Base-by-base conservation (phyloP, 2,329 filamentous ascomycete genomes). In the Trichoderma gracile region DNA sequence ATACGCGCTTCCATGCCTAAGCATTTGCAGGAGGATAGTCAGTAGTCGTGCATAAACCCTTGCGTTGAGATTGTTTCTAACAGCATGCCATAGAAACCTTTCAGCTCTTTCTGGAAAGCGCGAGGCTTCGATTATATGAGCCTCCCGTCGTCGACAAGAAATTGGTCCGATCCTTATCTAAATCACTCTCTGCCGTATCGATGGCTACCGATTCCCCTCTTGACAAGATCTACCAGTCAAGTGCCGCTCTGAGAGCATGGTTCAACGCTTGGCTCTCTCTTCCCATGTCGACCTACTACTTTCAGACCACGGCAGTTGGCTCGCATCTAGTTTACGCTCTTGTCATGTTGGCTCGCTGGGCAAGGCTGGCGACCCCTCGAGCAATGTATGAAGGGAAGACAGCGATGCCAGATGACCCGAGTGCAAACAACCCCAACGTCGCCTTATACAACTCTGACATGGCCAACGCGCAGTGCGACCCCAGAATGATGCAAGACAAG, bases 321-420 rank as follows among this genome's bases (percentile, higher is more conserved):
- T 72, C 78, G 0, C 80, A 85, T 60, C 72, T 85, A 0, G 77
- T 84, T 3, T 82, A 84, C 59, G 79, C 78, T n/a, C 72, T 82
- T 47, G 80, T 77, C 5, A 82, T 83, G 77, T 74, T 84, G 0
- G 78, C 80, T 1, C 77, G 82, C 7, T 84, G 82, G 82, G 78
- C 80, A 5, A 82, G 81, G 49, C 74, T 83, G 0, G 74, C 80
- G 0, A 77, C 76, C 0, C 78, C 78, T 0, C 76, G 76, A 23
- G 71, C 72, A 0, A 65, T 76, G 46, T 72, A 69, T 15, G 67
- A 67, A 10, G 66, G 69, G 0, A 66, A 66, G 5, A 68, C 69
- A 5, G 65, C 71, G 0, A 74, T 75, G 71, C 72, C 73, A 0
- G 49, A 55, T 6, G 70, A 73, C 40, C 67, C 67, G 1, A 72